Evolutionary conservation across 768 basidiomycete genomes (phyloP).

Genomic region (Kwoniella europaea): DNA sequence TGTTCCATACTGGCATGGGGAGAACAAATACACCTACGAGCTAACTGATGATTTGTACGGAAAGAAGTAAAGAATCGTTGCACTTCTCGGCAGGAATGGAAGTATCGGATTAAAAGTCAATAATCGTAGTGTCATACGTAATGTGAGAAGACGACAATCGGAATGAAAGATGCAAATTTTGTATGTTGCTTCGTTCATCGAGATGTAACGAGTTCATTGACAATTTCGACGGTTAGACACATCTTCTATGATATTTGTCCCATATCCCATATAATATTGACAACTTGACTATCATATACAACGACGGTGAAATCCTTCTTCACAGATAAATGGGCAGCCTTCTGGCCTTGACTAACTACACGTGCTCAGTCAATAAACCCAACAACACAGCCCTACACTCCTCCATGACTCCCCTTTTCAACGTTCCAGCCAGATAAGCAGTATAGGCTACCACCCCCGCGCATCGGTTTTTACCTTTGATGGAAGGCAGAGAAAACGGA

Average conservation of each 20-base stretch:
- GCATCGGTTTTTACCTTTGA: constrained; percentile 27
- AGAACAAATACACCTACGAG: constrained; percentile 45
- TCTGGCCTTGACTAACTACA: not conserved
- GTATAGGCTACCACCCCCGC: constrained; percentile 30
- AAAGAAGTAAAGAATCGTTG: constrained; percentile 5
- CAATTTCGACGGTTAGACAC: too few species aligned
- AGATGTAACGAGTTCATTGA: too few species aligned
- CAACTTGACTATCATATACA: not conserved
- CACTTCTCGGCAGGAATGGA: not conserved
- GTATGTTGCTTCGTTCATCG: too few species aligned
- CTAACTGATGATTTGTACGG: constrained; percentile 36
- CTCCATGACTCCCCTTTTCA: constrained; percentile 25
- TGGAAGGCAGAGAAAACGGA: constrained; percentile 16
- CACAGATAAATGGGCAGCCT: not conserved
- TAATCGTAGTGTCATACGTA: not conserved
- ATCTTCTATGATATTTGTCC: not conserved
- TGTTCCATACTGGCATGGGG: constrained; percentile 59
- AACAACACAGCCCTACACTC: constrained; percentile 25
- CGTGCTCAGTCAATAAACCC: constrained; percentile 26
- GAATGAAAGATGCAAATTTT: too few species aligned
- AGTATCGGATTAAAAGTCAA: not conserved
- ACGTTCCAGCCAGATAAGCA: constrained; percentile 24
- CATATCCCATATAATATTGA: not conserved
- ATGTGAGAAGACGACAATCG: not conserved
- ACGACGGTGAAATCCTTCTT: not conserved